Evolutionary conservation across 176 grass and related monocot species (phyloP).

Genomic region (Carex scoparia): DNA sequence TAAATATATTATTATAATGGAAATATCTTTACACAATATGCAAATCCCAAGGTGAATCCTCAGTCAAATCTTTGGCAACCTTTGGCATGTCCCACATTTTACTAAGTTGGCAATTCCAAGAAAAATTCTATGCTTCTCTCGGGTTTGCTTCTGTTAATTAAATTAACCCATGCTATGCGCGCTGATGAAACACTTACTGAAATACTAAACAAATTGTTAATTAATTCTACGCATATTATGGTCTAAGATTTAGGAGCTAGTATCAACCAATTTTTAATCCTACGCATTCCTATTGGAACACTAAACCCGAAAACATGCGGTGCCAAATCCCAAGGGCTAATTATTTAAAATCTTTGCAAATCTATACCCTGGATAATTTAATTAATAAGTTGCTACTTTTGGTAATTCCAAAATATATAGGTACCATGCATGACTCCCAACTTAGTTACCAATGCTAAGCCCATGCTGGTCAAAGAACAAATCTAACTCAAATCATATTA

Average conservation of each 20-base stretch:
- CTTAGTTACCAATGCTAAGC: not conserved
- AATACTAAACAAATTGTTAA: not conserved
- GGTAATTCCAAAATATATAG: constrained; percentile 29
- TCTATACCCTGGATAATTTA: constrained; percentile 11
- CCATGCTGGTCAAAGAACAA: constrained; percentile 41
- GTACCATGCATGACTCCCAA: constrained; percentile 17
- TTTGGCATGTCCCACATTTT: constrained; percentile 1
- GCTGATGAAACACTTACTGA: not conserved
- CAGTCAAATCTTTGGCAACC: constrained; percentile 24
- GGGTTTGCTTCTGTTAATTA: not conserved
- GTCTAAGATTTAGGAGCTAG: not conserved
- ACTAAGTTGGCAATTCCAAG: constrained; percentile 11
- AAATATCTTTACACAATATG: not conserved
- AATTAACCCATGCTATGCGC: not conserved
- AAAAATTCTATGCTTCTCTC: constrained; percentile 12
- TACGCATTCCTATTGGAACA: constrained; percentile 6
- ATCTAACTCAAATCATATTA: constrained; percentile 5
- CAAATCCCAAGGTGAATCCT: constrained; percentile 33
- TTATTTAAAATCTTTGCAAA: constrained; percentile 38
- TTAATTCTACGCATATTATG: not conserved
- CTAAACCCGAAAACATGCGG: constrained; percentile 20
- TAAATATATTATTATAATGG: not conserved
- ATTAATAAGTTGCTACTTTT: not conserved
- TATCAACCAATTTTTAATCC: constrained; percentile 11
- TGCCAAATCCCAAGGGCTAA: constrained; percentile 42